Percentiles rank a stretch among this genome's conserved stretches.
Conservation (phyloP, 176 grass and related monocot genomes). For the Phragmites australis region DNA sequence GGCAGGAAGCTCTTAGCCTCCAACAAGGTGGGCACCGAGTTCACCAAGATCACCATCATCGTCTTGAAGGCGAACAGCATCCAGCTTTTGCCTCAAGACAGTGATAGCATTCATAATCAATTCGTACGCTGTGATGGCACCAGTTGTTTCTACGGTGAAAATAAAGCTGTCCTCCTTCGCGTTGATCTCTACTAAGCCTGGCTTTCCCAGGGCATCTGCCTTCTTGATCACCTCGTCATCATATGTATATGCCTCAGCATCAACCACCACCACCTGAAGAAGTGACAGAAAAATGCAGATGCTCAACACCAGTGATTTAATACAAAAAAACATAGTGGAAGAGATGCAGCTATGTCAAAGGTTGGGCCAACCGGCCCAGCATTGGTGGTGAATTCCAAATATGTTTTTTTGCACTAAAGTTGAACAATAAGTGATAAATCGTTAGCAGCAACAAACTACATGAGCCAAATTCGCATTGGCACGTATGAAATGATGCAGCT, state of each 20-base stretch:
- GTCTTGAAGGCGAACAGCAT: slow-evolving; percentile 79
- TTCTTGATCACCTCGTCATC: slow-evolving; percentile 94
- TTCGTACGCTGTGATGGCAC: slow-evolving; percentile 74
- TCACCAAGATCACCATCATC: slow-evolving; percentile 70
- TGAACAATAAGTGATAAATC: neutral
- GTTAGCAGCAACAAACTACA: neutral
- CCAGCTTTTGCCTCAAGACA: slow-evolving; percentile 79
- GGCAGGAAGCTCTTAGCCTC: slow-evolving; percentile 8
- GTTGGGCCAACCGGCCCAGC: neutral
- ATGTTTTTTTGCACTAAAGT: neutral
- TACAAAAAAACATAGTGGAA: neutral
- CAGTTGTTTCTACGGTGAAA: slow-evolving; percentile 86
- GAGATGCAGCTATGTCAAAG: neutral
- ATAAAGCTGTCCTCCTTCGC: slow-evolving; percentile 88
- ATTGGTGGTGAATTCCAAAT: neutral
- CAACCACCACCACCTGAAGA: slow-evolving; percentile 58
- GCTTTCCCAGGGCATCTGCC: slow-evolving; percentile 85
- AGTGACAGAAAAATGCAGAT: neutral
- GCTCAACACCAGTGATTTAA: neutral
- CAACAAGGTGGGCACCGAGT: slow-evolving; percentile 71
- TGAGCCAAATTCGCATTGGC: neutral
- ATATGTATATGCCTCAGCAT: slow-evolving; percentile 83
- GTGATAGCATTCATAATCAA: slow-evolving; percentile 77
- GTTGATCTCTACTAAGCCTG: slow-evolving; percentile 78
- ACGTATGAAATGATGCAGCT: neutral